Conservation (phyloP, 441 rosid genomes). For the Adansonia grandidieri region DNA sequence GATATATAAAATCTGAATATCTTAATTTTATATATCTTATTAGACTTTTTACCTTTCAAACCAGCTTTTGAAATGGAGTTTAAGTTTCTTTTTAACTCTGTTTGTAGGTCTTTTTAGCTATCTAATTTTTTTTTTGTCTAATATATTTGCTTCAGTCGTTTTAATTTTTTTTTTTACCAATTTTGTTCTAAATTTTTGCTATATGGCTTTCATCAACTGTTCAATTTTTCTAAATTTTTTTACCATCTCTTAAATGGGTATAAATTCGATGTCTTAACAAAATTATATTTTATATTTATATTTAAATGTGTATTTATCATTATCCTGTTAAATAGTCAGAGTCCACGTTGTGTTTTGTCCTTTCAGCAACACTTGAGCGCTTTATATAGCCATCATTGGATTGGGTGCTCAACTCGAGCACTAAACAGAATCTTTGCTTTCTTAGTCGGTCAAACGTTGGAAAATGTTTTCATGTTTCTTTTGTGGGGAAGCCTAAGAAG, state of each 20-base stretch:
- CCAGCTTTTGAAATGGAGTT: too few species aligned
- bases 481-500: neutral
- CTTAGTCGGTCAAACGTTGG: neutral
- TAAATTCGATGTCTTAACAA: too few species aligned
- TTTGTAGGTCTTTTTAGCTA: neutral
- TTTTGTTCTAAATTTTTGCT: neutral
- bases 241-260: too few species aligned
- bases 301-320: too few species aligned
- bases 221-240: too few species aligned
- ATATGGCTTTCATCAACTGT: neutral
- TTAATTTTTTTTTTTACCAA: neutral
- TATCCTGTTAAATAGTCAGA: too few species aligned
- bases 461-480: neutral
- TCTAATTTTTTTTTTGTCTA: neutral
- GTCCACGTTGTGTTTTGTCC: too few species aligned
- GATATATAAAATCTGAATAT: too few species aligned
- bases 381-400: neutral
- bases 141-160: neutral
- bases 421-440: neutral
- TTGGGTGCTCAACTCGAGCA: constrained; percentile 26
- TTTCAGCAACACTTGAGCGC: neutral
- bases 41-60: too few species aligned
- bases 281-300: too few species aligned
- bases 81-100: too few species aligned
- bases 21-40: too few species aligned